Percentiles rank a stretch among this genome's conserved stretches.
Evolutionary conservation across 1,139 yeast genomes (phyloP).

Genomic region (Saccharomycopsis phalli): DNA sequence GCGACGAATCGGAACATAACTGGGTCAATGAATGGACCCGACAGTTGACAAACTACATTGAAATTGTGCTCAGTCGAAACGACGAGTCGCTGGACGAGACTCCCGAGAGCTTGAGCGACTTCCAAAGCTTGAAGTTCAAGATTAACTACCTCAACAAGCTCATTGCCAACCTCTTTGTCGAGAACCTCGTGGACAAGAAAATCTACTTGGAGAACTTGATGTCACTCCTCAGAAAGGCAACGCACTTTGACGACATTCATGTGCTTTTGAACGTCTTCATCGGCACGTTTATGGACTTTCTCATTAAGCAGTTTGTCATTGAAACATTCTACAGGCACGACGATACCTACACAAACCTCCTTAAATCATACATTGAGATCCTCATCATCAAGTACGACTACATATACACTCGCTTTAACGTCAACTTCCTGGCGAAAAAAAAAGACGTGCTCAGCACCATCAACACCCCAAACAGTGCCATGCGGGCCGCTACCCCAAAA

Average conservation of each 20-base stretch:
- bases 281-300: conserved; percentile 7
- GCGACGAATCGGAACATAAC: conserved; percentile 31
- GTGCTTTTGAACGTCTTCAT: conserved; percentile 9
- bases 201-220: conserved; percentile 57
- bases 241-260: conserved; percentile 10
- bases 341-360: conserved; percentile 12
- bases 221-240: conserved; percentile 21
- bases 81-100: conserved; percentile 22
- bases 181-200: conserved; percentile 54
- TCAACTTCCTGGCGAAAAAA: background rate
- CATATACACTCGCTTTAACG: conserved; percentile 8
- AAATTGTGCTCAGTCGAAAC: conserved; percentile 39
- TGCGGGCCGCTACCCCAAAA: background rate
- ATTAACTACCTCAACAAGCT: conserved; percentile 45
- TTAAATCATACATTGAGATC: conserved; percentile 10
- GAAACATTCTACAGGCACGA: conserved; percentile 5
- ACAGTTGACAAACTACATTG: conserved; percentile 55
- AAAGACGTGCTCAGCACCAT: background rate
- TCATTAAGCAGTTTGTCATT: conserved; percentile 13
- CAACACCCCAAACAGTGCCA: background rate
- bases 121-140: conserved; percentile 8
- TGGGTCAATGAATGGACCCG: conserved; percentile 89
- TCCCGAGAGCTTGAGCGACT: conserved; percentile 24
- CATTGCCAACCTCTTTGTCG: conserved; percentile 56
- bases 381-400: conserved; percentile 15